phyloP scores from a whole-genome alignment of 768 basidiomycete genomes.

The Lactarius trivialis region DNA sequence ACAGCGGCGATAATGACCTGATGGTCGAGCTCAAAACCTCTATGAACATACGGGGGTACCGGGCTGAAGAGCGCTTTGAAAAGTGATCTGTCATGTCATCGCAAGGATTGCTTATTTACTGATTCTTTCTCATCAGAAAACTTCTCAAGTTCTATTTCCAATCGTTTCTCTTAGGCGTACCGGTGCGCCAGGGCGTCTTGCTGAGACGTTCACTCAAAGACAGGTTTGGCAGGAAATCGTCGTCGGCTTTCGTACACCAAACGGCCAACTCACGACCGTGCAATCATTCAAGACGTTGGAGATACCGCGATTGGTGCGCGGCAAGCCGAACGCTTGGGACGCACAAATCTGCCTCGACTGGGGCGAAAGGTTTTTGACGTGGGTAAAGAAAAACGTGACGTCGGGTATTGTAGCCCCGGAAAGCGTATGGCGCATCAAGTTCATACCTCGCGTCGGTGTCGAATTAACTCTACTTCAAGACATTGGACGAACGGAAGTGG shows the following conservation, averaged over 20 bases:
- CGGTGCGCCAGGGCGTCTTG: constrained; percentile 35
- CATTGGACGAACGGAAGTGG: constrained; percentile 49
- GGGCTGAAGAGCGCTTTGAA: constrained; percentile 72
- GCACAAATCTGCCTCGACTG: constrained; percentile 67
- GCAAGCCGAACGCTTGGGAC: constrained; percentile 72
- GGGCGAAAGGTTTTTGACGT: constrained; percentile 56
- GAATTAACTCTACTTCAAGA: constrained; percentile 42
- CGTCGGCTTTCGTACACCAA: constrained; percentile 79
- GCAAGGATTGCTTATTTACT: neutral
- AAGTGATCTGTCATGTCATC: constrained; percentile 40
- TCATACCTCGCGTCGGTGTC: constrained; percentile 55
- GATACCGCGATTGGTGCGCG: constrained; percentile 71
- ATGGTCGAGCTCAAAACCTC: constrained; percentile 90
- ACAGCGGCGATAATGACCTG: constrained; percentile 51
- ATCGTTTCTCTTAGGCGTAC: constrained; percentile 88
- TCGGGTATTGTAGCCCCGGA: constrained; percentile 2
- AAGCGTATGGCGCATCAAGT: constrained; percentile 65
- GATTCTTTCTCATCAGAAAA: constrained; percentile 46
- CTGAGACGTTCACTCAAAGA: constrained; percentile 4
- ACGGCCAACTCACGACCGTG: constrained; percentile 57
- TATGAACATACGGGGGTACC: constrained; percentile 51
- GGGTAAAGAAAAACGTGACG: constrained; percentile 32
- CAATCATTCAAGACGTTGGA: constrained; percentile 75
- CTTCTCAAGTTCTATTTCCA: constrained; percentile 91
- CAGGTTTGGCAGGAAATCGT: constrained; percentile 59